A percentile compares a stretch with the other conserved stretches of the same genome.
These are phyloP conservation scores for Pythium phragmitis DNA, from an alignment of 352 stramenopile genomes.

Conservation along the genomic window DNA sequence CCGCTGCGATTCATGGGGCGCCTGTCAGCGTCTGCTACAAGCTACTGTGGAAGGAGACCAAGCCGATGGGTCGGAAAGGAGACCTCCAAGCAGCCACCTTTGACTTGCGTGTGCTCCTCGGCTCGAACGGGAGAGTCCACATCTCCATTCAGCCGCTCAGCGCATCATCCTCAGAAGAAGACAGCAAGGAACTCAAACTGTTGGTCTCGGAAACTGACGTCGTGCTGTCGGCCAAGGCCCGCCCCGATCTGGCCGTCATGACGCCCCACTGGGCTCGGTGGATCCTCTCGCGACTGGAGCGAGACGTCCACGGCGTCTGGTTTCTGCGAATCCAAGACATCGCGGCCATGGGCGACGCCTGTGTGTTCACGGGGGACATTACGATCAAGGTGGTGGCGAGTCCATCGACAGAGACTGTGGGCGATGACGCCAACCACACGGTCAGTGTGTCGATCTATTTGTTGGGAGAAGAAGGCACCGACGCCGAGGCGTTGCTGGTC, in stretches of 20 bases:
- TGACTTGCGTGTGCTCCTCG: constrained; percentile 38
- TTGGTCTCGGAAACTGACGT: constrained; percentile 17
- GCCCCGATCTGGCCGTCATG: constrained; percentile 24
- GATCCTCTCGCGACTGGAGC: constrained; percentile 22
- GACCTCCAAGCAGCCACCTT: not conserved
- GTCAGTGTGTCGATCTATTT: constrained; percentile 24
- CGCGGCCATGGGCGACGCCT: constrained; percentile 14
- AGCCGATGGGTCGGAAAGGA: constrained; percentile 11
- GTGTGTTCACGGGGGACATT: constrained; percentile 22
- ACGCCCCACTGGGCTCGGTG: constrained; percentile 27
- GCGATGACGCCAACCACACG: not conserved
- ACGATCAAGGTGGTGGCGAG: not conserved
- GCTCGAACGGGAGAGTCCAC: constrained; percentile 33
- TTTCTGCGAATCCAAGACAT: constrained; percentile 28
- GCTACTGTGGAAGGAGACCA: constrained; percentile 42
- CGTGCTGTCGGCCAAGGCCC: constrained; percentile 14
- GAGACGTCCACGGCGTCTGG: constrained; percentile 22
- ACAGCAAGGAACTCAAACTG: not conserved
- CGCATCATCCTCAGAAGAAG: not conserved
- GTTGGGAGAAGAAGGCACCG: constrained; percentile 6
- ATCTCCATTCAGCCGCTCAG: constrained; percentile 13
- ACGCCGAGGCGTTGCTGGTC: constrained; percentile 18
- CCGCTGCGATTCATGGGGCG: not conserved
- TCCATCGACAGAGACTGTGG: too few species aligned
- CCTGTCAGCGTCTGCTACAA: constrained; percentile 36